Evolutionary conservation across 805 yeast species (phyloP).

Genomic region (Metschnikowia sp.): DNA sequence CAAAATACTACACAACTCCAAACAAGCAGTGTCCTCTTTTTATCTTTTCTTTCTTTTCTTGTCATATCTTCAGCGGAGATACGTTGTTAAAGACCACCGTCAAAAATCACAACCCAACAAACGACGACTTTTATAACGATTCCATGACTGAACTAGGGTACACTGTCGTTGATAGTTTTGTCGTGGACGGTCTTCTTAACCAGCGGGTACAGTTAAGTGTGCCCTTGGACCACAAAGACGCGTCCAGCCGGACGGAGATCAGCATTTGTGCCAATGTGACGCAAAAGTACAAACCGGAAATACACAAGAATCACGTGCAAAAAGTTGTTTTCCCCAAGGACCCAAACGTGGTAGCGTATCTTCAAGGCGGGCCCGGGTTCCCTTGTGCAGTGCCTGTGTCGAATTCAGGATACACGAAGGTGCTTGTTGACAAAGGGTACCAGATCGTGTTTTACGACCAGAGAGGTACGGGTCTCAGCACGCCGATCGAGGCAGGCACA

Average conservation of each 20-base stretch:
- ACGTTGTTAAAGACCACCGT: too few relatives aligned
- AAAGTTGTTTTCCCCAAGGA: slow-evolving; percentile 23
- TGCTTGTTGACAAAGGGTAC: slow-evolving; percentile 39
- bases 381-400: slow-evolving; percentile 39
- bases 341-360: slow-evolving; percentile 37
- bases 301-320: slow-evolving; percentile 15
- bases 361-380: slow-evolving; percentile 59
- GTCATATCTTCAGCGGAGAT: too few relatives aligned
- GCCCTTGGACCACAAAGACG: slow-evolving; percentile 22
- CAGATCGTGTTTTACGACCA: slow-evolving; percentile 51
- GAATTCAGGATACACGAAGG: slow-evolving; percentile 35
- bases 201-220: slow-evolving; percentile 16
- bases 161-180: slow-evolving; percentile 14
- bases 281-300: slow-evolving; percentile 25
- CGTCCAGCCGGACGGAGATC: slow-evolving; percentile 9
- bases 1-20: too few relatives aligned
- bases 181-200: slow-evolving; percentile 18
- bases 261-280: slow-evolving; percentile 32
- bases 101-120: too few relatives aligned
- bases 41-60: not conserved
- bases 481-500: slow-evolving; percentile 39
- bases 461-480: slow-evolving; percentile 58
- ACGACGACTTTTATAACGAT: not conserved
- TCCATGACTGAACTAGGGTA: not conserved
- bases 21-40: not conserved